Evolutionary conservation across 2,329 filamentous ascomycete species (phyloP), one percentile per base, ranked within the genome.

Genomic region (Colletotrichum destructivum): DNA sequence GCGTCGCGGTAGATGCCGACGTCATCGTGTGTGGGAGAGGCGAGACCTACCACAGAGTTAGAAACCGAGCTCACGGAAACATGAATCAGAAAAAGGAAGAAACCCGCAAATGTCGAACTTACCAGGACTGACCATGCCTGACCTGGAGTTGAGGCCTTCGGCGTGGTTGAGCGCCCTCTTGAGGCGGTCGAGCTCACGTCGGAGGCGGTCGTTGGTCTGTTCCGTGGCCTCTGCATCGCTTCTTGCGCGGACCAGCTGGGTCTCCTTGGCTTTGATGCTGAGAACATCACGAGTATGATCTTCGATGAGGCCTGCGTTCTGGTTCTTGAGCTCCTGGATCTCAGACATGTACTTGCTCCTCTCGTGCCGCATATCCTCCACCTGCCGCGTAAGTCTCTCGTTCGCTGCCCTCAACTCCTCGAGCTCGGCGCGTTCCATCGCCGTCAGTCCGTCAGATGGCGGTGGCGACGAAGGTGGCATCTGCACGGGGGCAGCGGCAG

Each of bases 221-320:
- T 98, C 95, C 0, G 95, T 94, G 0, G 94, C 91, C 80, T 98
- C 96, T 42, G 93, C 93, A 78, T 99, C 96, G 75, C 93, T 95
- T 66, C 95, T 89, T 13, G 96, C 95, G 55, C 96, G 92, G 12
- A 98, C 96, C 6, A 99, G 88, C 78, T 99, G 96, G 3, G 96
- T 98, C 82, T 99, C 96, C 82, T 99, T 99, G 16, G 96, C 96
- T 81, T 98, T 98, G 84, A 99, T 97, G 76, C 95, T 96, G 52
- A 99, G 87, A 0, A 98, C 94, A 77, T 99, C 96, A 59, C 96
- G 89, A 0, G 96, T 99, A 81, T 98, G 96, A 77, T 98, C 96
- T 82, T 99, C 96, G 73, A 99, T 99, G 44, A 99, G 87, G 74
- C 96, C 93, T 31, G 96, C 96, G 78, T 99, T 99, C 80, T 98